Evolutionary conservation across 495 filamentous ascomycete species (phyloP), one percentile per base, ranked within the genome.

Genomic region (Tuber melanosporum): DNA sequence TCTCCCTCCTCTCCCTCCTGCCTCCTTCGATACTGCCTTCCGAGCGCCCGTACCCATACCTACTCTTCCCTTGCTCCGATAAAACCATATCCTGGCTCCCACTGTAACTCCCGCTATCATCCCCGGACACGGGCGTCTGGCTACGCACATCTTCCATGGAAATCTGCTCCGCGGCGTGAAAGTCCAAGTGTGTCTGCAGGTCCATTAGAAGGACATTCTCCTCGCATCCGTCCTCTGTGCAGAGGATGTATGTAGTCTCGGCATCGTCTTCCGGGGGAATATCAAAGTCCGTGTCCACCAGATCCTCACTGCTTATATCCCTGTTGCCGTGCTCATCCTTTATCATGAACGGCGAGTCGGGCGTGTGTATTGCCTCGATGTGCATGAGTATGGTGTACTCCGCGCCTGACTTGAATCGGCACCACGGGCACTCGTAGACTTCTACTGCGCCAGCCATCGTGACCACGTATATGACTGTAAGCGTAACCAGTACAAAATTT

Each of bases 191-290:
- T 47, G 87, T 89, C 41, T 91, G 88, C 47, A 95, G 84, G 77
- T 93, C 90, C 3, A 85, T 81, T 20, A 88, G 83, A 44, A 88
- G 84, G 70, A 95, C 84, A 26, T 87, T 83, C 81, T 97, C 92
- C 36, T 91, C 91, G 83, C 93, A 97, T n/a, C 88, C 88, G 19
- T 89, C 87, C 14, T 89, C 85, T 1, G 91, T 89, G 79, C 94
- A 97, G 71, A 90, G 86, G 66, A 90, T 86, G 79, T 90, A 94
- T 79, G 36, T 84, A 74, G 42, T 88, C 84, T 74, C 76, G 57
- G 81, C 69, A 70, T 80, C 78, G 66, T 81, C 81, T 36, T 49
- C 71, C 17, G 76, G 41, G 41, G 77, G 62, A 22, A 62, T 39
- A 41, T 73, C 71, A 46, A 74, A 74, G 43, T 78, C 80, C 32